Conservation (phyloP, 139 green algal species). For the Micractinium conductrix region DNA sequence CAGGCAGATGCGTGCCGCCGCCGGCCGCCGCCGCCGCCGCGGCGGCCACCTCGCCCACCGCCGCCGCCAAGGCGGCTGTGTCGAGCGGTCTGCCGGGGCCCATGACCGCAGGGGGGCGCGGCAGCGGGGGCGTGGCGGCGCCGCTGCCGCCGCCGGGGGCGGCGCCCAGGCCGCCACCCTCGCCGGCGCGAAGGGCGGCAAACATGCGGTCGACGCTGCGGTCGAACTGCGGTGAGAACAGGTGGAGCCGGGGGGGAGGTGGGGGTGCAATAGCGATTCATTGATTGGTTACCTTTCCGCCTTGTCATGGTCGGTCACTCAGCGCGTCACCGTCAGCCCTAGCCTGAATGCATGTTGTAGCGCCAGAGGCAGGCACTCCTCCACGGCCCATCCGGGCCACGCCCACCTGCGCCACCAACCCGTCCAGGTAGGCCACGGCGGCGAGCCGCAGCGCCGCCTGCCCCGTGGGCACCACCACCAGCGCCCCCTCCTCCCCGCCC, state of each 20-base stretch:
- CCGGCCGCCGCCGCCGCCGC: neutral
- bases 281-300: too few species aligned
- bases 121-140: neutral
- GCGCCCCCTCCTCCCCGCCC: slow-evolving; percentile 14
- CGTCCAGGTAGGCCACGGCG: slow-evolving; percentile 35
- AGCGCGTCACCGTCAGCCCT: too few species aligned
- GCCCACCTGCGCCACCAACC: slow-evolving; percentile 42
- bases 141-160: neutral
- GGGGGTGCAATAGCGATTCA: too few species aligned
- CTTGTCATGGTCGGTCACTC: too few species aligned
- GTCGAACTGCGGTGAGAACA: slow-evolving; percentile 26
- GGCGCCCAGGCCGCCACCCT: neutral
- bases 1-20: neutral
- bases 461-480: slow-evolving; percentile 43
- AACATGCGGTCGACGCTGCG: slow-evolving; percentile 24
- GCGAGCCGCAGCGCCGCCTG: neutral
- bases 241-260: too few species aligned
- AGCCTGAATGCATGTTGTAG: too few species aligned
- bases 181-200: neutral
- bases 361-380: too few species aligned
- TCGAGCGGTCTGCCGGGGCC: neutral
- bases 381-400: neutral
- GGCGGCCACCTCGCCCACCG: neutral
- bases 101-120: too few species aligned
- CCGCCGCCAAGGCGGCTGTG: neutral